These are phyloP conservation scores for Colletotrichum sp. DNA, from an alignment of 2,329 filamentous ascomycete species.

Conservation along the genomic window DNA sequence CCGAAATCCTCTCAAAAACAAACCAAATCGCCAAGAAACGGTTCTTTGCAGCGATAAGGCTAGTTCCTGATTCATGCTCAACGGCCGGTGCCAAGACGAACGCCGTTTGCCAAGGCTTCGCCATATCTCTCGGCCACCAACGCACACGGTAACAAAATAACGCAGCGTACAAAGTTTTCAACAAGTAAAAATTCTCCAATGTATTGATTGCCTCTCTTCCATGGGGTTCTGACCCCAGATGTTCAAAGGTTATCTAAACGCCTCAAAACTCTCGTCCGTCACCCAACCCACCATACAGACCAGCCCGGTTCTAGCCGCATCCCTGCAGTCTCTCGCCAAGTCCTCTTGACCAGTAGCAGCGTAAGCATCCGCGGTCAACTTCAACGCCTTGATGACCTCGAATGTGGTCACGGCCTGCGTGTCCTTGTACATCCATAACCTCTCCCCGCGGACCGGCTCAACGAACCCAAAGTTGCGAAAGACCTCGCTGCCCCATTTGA, in stretches of 20 bases:
- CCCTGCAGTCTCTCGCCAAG: slow-evolving; percentile 28
- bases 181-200: not conserved
- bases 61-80: not conserved
- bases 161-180: not conserved
- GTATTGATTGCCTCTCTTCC: not conserved
- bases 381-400: slow-evolving; percentile 36
- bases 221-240: not conserved
- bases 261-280: slow-evolving; percentile 25
- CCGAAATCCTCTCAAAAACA: not conserved
- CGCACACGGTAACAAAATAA: not conserved
- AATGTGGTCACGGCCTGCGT: slow-evolving; percentile 34
- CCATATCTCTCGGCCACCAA: not conserved
- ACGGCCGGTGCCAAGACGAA: slow-evolving; percentile 1
- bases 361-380: slow-evolving; percentile 33
- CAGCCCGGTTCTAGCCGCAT: slow-evolving; percentile 33
- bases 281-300: slow-evolving; percentile 36
- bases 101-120: not conserved
- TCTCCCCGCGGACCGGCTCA: slow-evolving; percentile 24
- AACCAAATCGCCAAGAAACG: not conserved
- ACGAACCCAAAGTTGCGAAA: slow-evolving; percentile 38
- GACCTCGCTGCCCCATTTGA: slow-evolving; percentile 31
- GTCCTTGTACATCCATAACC: slow-evolving; percentile 27
- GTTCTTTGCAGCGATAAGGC: not conserved
- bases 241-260: not conserved
- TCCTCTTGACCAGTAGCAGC: slow-evolving; percentile 28